Evolutionary conservation across 768 basidiomycete species (phyloP), one percentile per base, ranked within the genome.

Genomic region (Leccinellum rugosiceps): DNA sequence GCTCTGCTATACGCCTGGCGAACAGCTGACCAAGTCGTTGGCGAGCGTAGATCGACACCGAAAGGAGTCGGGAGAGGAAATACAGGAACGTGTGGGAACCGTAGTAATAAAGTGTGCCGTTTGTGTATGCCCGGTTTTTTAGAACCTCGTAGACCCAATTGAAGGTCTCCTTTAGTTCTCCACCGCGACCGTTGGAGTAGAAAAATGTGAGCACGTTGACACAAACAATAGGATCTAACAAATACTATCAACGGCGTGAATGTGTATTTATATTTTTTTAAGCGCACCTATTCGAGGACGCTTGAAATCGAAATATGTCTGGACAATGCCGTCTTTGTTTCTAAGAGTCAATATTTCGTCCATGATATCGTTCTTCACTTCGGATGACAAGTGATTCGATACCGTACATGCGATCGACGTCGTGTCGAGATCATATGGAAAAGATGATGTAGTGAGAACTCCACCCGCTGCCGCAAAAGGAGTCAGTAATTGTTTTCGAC

Each of bases 281-380:
- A 3, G 49, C 65, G 5, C 44, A 66, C 65, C 65, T 9, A 68
- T 57, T 46, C 65, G 63, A 4, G 65, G 65, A 34, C 65, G 59
- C 3, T 52, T 59, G 17, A 56, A 19, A 41, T 66, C 66, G 19
- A 65, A 67, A 38, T 65, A 68, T 0, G 58, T 47, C 38, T 65
- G 59, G 32, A 68, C 55, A 10, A 66, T 67, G 6, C 63, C 63
- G 11, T 67, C 65, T n/a, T 57, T 50, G 2, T 55, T 61, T 26
- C 46, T 67, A 21, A 67, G 23, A 1, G 53, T 50, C 50, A 58
- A 30, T n/a, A 61, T 65, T 26, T 65, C 62, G 9, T 67, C 7
- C 62, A 67, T 67, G 50, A 67, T 67, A n/a, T 58, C 62, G 38
- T 67, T 55, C 44, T 65, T 65, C 15, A 53, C 59, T 26, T 55